Evolutionary conservation across 768 basidiomycete genomes (phyloP).

Genomic region (Naganishia randhawae): DNA sequence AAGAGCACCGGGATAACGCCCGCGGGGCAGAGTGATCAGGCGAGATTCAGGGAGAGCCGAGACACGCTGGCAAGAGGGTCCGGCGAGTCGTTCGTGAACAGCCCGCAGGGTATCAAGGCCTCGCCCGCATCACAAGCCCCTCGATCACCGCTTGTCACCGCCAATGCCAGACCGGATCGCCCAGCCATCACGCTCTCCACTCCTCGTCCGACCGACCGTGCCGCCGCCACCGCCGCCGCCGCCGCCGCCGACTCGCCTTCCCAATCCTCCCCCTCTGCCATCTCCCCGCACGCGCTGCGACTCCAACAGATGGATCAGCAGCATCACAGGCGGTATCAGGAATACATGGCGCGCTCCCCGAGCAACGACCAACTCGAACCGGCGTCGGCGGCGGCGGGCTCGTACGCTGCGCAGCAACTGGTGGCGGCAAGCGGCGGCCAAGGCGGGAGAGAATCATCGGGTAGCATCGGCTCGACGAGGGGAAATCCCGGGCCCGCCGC

Average conservation of each 20-base stretch:
- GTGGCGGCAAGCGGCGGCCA: conserved; percentile 21
- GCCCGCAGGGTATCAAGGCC: background rate
- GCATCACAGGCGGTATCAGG: conserved; percentile 78
- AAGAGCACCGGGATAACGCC: conserved; percentile 54
- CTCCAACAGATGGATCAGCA: conserved; percentile 83
- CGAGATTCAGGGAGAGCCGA: conserved; percentile 28
- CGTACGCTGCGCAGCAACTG: conserved; percentile 48
- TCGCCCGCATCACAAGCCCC: background rate
- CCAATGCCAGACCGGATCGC: background rate
- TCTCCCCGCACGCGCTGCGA: conserved; percentile 63
- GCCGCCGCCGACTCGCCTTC: background rate
- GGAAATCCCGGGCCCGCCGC: conserved; percentile 13
- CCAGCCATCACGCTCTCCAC: conserved; percentile 12
- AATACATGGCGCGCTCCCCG: conserved; percentile 82
- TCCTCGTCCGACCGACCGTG: background rate
- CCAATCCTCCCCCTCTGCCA: conserved; percentile 31
- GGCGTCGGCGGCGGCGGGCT: conserved; percentile 64
- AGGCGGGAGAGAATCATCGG: background rate
- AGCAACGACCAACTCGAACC: conserved; percentile 64
- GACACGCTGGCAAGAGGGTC: conserved; percentile 10
- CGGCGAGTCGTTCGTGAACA: conserved; percentile 16
- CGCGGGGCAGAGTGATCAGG: background rate
- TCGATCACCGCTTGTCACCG: background rate
- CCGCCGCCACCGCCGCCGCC: background rate
- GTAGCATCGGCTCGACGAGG: no score